phyloP scores from a whole-genome alignment of 2,329 filamentous ascomycete species.

The Mycosphaerelloides madeirae region DNA sequence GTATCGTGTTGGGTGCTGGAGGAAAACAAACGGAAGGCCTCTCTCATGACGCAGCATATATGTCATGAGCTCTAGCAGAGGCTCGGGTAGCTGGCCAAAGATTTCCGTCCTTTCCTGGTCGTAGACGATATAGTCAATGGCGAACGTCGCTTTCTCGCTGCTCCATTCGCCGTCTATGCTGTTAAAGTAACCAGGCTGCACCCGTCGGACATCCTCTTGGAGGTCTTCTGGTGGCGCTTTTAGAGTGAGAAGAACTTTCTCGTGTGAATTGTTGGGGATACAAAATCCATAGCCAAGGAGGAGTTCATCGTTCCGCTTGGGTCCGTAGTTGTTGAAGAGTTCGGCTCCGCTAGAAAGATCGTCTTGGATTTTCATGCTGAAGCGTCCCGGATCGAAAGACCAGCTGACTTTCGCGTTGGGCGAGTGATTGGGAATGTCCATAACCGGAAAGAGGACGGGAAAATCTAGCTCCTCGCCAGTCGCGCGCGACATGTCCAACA shows the following conservation, averaged over 20 bases:
- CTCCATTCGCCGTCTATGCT: slow-evolving; percentile 30
- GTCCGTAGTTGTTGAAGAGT: slow-evolving; percentile 51
- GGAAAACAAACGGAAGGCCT: slow-evolving; percentile 27
- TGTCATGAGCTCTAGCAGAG: slow-evolving; percentile 33
- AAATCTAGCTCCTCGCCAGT: slow-evolving; percentile 35
- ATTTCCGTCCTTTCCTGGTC: slow-evolving; percentile 9
- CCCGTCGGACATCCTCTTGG: slow-evolving; percentile 27
- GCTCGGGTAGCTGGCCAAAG: slow-evolving; percentile 28
- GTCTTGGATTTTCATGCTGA: slow-evolving; percentile 37
- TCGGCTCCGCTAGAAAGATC: slow-evolving; percentile 31
- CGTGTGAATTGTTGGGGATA: slow-evolving; percentile 43
- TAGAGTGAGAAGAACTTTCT: slow-evolving; percentile 42
- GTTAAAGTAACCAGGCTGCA: slow-evolving; percentile 34
- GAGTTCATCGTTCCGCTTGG: slow-evolving; percentile 51
- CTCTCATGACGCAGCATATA: slow-evolving; percentile 34
- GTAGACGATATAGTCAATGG: slow-evolving; percentile 23
- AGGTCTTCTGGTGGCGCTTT: slow-evolving; percentile 36
- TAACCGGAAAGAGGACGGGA: slow-evolving; percentile 46
- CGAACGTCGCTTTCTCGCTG: slow-evolving; percentile 35
- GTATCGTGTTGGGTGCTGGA: slow-evolving; percentile 24
- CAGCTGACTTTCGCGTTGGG: slow-evolving; percentile 45
- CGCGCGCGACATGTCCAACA: slow-evolving; percentile 31
- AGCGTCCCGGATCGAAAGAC: slow-evolving; percentile 38
- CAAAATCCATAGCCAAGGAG: slow-evolving; percentile 52
- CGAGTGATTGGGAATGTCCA: slow-evolving; percentile 49